phyloP scores from a whole-genome alignment of 2,329 filamentous ascomycete species.

The Colletotrichum paranaense region DNA sequence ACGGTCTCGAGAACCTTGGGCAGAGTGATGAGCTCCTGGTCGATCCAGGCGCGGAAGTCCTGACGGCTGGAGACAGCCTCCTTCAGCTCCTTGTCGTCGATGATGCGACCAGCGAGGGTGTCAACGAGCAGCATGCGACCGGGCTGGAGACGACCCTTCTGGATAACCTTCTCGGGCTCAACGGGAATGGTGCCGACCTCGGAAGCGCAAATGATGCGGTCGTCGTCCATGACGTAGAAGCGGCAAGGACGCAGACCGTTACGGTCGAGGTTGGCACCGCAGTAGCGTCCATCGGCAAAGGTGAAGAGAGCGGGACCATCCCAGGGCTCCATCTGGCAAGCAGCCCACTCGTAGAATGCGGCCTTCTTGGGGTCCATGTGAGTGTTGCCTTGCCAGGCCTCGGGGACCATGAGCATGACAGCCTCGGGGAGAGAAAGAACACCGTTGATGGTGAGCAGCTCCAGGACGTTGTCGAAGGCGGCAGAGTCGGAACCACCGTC shows the following conservation, averaged over 20 bases:
- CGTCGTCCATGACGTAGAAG: constrained; percentile 97
- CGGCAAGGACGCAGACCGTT: constrained; percentile 95
- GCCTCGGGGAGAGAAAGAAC: constrained; percentile 95
- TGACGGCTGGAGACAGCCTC: constrained; percentile 85
- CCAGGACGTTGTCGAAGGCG: constrained; percentile 96
- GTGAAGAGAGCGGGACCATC: constrained; percentile 97
- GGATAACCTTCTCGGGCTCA: constrained; percentile 88
- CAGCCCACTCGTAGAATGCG: constrained; percentile 98
- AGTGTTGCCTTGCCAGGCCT: constrained; percentile 95
- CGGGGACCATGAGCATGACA: constrained; percentile 98
- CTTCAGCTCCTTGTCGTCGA: constrained; percentile 94
- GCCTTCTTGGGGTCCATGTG: constrained; percentile 95
- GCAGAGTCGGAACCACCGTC: constrained; percentile 97
- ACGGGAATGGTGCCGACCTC: constrained; percentile 95
- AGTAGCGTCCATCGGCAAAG: constrained; percentile 96
- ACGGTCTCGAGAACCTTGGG: constrained; percentile 77
- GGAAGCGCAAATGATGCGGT: constrained; percentile 96
- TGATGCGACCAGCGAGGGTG: constrained; percentile 88
- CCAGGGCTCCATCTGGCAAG: constrained; percentile 99
- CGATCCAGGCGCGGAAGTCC: constrained; percentile 90
- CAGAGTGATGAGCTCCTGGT: constrained; percentile 85
- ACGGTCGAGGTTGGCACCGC: constrained; percentile 94
- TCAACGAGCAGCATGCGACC: constrained; percentile 97
- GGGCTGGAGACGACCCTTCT: constrained; percentile 93
- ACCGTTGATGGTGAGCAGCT: constrained; percentile 93